phyloP scores from a whole-genome alignment of 2,329 filamentous ascomycete species.

The Aspergillus puulaauensis region DNA sequence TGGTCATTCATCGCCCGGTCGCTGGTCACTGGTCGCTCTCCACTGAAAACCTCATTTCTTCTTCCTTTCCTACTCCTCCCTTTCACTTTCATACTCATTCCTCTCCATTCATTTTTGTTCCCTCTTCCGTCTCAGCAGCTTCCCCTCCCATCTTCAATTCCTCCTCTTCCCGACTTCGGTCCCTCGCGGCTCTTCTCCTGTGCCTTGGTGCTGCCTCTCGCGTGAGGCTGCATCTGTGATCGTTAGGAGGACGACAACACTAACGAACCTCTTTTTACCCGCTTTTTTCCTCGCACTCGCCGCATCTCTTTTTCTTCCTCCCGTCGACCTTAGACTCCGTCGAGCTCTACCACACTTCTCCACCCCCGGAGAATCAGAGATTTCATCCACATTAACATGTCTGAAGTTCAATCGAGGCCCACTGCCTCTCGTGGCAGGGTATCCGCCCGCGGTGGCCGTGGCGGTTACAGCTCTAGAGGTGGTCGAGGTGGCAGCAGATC shows the following conservation, averaged over 20 bases:
- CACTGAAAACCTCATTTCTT: conserved; percentile 13
- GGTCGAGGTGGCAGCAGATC: conserved; percentile 66
- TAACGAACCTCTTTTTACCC: conserved; percentile 26
- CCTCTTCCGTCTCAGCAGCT: conserved; percentile 13
- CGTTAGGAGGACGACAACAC: conserved; percentile 26
- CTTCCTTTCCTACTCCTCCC: conserved; percentile 14
- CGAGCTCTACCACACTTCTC: conserved; percentile 24
- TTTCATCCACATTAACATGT: conserved; percentile 65
- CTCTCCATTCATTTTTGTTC: conserved; percentile 15
- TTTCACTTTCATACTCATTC: conserved; percentile 15
- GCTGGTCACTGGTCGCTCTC: conserved; percentile 1
- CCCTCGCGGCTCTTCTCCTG: conserved; percentile 28
- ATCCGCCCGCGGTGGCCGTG: conserved; percentile 81
- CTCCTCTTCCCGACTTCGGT: conserved; percentile 16
- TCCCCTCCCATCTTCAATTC: conserved; percentile 19
- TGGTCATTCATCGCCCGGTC: conserved; percentile 9
- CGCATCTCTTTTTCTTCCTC: conserved; percentile 29
- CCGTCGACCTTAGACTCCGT: conserved; percentile 22
- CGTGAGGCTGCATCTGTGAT: conserved; percentile 38
- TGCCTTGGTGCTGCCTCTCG: conserved; percentile 39
- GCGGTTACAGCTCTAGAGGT: conserved; percentile 69
- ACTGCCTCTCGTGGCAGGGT: conserved; percentile 84
- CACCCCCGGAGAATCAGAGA: conserved; percentile 25
- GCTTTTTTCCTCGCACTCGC: conserved; percentile 31
- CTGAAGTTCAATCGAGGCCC: conserved; percentile 86